Percentiles rank a stretch among this genome's conserved stretches.
Evolutionary conservation across 345 rosid species (phyloP).

Genomic region (Euphorbia pulcherrima): DNA sequence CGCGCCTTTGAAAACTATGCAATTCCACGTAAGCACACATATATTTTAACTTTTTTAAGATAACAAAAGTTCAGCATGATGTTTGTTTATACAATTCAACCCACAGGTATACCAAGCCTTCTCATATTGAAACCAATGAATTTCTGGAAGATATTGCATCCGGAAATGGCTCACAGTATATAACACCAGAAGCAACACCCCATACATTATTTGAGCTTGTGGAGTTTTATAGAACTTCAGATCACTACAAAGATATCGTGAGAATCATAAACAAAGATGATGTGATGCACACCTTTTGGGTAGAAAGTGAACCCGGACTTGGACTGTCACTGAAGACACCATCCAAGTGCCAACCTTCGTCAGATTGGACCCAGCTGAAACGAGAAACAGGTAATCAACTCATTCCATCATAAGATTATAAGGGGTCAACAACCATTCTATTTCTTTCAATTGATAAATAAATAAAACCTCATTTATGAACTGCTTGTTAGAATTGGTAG

Average conservation of each 20-base stretch:
- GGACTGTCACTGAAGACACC: constrained; percentile 25
- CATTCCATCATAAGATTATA: constrained; percentile 1
- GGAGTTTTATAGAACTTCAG: constrained; percentile 26
- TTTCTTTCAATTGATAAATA: not conserved
- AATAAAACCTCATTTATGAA: not conserved
- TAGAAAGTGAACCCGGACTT: constrained; percentile 33
- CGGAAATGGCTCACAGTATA: constrained; percentile 27
- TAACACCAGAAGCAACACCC: constrained; percentile 25
- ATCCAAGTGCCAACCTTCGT: constrained; percentile 14
- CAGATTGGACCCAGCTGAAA: constrained; percentile 17
- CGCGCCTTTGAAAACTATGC: no score
- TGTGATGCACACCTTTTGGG: constrained; percentile 30
- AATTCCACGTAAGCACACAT: not conserved
- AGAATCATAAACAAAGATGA: constrained; percentile 23
- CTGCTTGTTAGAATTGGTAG: constrained; percentile 26
- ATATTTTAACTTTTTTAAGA: no score
- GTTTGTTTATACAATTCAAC: not conserved
- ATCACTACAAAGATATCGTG: constrained; percentile 33
- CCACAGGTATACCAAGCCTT: constrained; percentile 28
- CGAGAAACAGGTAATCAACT: constrained; percentile 24
- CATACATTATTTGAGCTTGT: constrained; percentile 25
- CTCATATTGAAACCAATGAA: constrained; percentile 28
- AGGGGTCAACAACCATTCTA: not conserved
- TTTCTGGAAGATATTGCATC: constrained; percentile 31
- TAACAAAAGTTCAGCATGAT: not conserved